Evolutionary conservation across 176 grass and related monocot genomes (phyloP).

Genomic region (Paspalum vaginatum): DNA sequence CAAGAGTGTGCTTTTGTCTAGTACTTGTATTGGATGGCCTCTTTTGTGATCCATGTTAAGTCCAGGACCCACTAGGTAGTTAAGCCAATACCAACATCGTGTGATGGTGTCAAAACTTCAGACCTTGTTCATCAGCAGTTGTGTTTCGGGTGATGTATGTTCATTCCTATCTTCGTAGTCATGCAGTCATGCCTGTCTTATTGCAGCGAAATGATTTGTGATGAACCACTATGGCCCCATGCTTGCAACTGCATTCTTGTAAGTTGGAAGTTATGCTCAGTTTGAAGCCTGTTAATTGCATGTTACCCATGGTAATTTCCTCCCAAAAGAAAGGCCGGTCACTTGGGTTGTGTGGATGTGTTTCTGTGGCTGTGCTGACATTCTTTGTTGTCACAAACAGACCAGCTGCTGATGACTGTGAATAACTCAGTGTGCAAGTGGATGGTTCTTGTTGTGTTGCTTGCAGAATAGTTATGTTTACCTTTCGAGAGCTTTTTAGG

Average conservation of each 20-base stretch:
- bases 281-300: not conserved
- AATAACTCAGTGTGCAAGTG: too few relatives aligned
- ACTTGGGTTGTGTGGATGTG: not conserved
- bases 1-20: not conserved
- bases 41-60: slow-evolving; percentile 37
- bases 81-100: not conserved
- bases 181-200: not conserved
- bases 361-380: not conserved
- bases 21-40: slow-evolving; percentile 17
- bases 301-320: not conserved
- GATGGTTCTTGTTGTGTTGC: not conserved
- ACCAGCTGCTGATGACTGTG: too few relatives aligned
- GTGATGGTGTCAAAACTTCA: not conserved
- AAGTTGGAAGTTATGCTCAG: not conserved
- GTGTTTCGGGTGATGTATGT: slow-evolving; percentile 41
- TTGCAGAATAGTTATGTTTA: not conserved
- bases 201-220: slow-evolving; percentile 21
- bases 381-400: not conserved
- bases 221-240: not conserved
- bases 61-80: slow-evolving; percentile 38
- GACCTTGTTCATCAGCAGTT: slow-evolving; percentile 21
- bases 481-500: not conserved
- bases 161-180: not conserved
- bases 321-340: not conserved
- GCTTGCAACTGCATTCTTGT: not conserved